Conservation (phyloP, 192 early-diverging fungal species). For the Hyaloraphidium curvatum region DNA sequence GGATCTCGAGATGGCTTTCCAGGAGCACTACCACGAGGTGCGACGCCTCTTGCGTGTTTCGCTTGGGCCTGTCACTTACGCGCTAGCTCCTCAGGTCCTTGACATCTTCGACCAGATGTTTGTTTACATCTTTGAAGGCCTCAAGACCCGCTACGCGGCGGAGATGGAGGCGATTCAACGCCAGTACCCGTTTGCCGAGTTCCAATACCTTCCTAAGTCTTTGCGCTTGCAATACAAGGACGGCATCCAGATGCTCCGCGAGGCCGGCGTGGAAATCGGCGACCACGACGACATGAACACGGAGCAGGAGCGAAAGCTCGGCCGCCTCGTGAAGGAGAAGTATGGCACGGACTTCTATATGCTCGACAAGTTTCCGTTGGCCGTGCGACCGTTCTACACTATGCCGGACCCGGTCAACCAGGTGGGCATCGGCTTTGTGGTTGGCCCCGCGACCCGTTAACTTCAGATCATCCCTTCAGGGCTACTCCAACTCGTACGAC, state of each 20-base stretch:
- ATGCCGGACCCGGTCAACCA: conserved; percentile 84
- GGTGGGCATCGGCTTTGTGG: conserved; percentile 11
- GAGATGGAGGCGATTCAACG: conserved; percentile 72
- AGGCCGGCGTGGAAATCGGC: conserved; percentile 68
- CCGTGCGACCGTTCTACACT: conserved; percentile 93
- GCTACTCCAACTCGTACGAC: conserved; percentile 98
- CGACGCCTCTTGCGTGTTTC: too few relatives aligned
- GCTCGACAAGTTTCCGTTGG: conserved; percentile 97
- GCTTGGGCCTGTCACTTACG: too few relatives aligned
- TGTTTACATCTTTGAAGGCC: conserved; percentile 73
- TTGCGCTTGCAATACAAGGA: conserved; percentile 73
- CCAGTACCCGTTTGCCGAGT: conserved; percentile 86
- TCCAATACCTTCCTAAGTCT: conserved; percentile 66
- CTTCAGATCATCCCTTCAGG: conserved; percentile 13
- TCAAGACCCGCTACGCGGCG: conserved; percentile 55
- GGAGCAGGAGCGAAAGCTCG: conserved; percentile 63
- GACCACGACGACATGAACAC: conserved; percentile 91
- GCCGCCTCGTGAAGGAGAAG: conserved; percentile 75
- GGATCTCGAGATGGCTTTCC: conserved; percentile 97
- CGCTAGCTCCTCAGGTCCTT: conserved; percentile 22
- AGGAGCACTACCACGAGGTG: conserved; percentile 99
- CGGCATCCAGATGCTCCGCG: conserved; percentile 70
- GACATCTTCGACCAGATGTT: conserved; percentile 85
- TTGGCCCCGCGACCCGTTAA: too few relatives aligned
- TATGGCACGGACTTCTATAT: conserved; percentile 97